phyloP scores from a whole-genome alignment of 148 eudicot genomes.

The Polygonum aviculare region DNA sequence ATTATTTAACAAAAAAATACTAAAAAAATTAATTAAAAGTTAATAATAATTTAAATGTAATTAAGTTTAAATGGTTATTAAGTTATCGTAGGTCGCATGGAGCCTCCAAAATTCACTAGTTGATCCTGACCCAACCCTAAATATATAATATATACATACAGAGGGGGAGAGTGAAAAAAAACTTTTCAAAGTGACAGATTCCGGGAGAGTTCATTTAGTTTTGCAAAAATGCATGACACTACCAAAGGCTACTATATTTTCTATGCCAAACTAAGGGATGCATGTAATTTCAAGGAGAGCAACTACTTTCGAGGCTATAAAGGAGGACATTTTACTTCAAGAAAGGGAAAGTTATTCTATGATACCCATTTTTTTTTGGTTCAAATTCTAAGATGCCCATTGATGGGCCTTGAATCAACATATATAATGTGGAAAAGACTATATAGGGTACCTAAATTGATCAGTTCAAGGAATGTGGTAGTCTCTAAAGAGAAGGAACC shows the following conservation, averaged over 20 bases:
- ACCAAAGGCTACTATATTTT: conserved; percentile 1
- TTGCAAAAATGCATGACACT: neutral
- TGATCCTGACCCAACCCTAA: too few relatives aligned
- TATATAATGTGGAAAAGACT: neutral
- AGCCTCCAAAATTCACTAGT: too few relatives aligned
- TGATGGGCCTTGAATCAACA: neutral
- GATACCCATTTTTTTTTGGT: neutral
- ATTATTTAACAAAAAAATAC: too few relatives aligned
- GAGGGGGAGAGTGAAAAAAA: neutral
- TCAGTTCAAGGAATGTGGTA: neutral
- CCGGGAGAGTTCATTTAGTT: neutral
- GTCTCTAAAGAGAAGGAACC: neutral
- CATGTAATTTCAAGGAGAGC: neutral
- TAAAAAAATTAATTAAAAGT: too few relatives aligned
- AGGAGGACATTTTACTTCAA: neutral
- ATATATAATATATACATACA: too few relatives aligned
- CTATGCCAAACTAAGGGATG: neutral
- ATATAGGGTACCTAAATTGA: neutral
- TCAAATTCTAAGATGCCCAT: neutral
- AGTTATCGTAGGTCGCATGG: too few relatives aligned
- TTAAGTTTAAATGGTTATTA: too few relatives aligned
- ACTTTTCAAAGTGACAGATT: neutral
- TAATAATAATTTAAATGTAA: too few relatives aligned
- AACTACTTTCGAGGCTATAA: neutral
- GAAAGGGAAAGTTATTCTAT: neutral